Conservation (phyloP, 2,329 filamentous ascomycete genomes). For the Metarhizium humberi region DNA sequence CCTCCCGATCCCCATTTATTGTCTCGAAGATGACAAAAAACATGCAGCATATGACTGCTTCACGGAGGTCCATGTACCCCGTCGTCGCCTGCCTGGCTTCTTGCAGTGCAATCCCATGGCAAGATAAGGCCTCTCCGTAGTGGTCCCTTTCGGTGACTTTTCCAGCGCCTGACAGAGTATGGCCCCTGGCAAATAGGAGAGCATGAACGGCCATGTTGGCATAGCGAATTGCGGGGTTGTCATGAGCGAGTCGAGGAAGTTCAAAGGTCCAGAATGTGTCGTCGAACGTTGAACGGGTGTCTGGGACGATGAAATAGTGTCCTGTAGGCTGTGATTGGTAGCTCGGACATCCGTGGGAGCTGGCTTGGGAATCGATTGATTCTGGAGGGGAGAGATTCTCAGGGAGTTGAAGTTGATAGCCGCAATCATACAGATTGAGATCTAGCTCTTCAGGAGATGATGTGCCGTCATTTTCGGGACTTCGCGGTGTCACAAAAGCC, state of each 20-base stretch:
- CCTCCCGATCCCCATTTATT: constrained; percentile 24
- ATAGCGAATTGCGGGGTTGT: constrained; percentile 24
- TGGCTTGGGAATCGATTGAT: constrained; percentile 3
- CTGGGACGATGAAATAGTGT: neutral
- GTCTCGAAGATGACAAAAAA: constrained; percentile 29
- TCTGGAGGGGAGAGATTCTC: constrained; percentile 4
- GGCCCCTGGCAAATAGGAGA: constrained; percentile 17
- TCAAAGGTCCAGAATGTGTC: constrained; percentile 24
- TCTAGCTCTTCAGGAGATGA: constrained; percentile 6
- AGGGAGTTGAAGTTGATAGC: constrained; percentile 1
- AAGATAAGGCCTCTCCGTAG: constrained; percentile 22
- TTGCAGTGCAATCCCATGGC: constrained; percentile 23
- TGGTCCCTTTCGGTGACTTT: constrained; percentile 9
- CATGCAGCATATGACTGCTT: constrained; percentile 25
- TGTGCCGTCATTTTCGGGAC: constrained; percentile 2
- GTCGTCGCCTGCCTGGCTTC: constrained; percentile 15
- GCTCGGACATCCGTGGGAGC: neutral
- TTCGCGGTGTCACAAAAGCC: constrained; percentile 2
- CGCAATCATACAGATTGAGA: neutral
- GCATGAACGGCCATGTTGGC: constrained; percentile 28
- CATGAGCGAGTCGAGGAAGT: constrained; percentile 23
- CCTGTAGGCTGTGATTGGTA: neutral
- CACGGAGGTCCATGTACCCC: constrained; percentile 11
- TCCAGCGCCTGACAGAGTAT: constrained; percentile 6
- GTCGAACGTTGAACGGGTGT: constrained; percentile 16